Conservation (phyloP, 2,329 filamentous ascomycete species). For the Fusarium marasasianum region DNA sequence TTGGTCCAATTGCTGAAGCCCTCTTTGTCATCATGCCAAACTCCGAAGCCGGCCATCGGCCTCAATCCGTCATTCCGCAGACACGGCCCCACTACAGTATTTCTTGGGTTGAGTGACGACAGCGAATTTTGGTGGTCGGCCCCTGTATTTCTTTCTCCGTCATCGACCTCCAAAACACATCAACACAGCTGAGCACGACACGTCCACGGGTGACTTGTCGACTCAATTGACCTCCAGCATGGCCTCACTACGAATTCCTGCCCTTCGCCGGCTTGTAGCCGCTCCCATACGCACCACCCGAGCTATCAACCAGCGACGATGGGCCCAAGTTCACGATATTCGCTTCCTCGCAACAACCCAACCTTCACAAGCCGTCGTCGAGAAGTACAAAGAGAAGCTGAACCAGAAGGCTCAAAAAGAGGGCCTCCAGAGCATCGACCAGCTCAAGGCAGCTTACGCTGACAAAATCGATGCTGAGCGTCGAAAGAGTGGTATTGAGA, state of each 20-base stretch:
- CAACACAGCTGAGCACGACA: conserved; percentile 4
- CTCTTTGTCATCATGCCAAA: conserved; percentile 40
- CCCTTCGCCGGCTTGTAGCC: conserved; percentile 58
- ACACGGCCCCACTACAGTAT: conserved; percentile 31
- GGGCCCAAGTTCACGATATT: conserved; percentile 92
- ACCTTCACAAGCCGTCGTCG: conserved; percentile 72
- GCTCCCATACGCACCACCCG: conserved; percentile 46
- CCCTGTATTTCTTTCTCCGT: conserved; percentile 24
- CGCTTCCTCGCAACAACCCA: conserved; percentile 87
- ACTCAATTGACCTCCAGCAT: conserved; percentile 47
- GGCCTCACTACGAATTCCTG: conserved; percentile 59
- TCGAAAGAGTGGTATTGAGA: conserved; percentile 69
- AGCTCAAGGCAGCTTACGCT: conserved; percentile 83
- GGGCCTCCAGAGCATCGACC: conserved; percentile 74
- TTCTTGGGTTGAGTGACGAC: conserved; percentile 36
- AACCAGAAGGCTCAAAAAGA: conserved; percentile 80
- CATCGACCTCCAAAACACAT: conserved; percentile 1
- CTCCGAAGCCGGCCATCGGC: conserved; percentile 40
- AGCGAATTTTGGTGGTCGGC: conserved; percentile 27
- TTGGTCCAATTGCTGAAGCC: conserved; percentile 35
- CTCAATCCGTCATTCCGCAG: neutral
- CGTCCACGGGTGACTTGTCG: neutral
- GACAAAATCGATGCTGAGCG: conserved; percentile 81
- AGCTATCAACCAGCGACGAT: conserved; percentile 73
- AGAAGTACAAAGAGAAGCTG: conserved; percentile 90